Conservation (phyloP, 176 grass and related monocot species). For the Poa pratensis region DNA sequence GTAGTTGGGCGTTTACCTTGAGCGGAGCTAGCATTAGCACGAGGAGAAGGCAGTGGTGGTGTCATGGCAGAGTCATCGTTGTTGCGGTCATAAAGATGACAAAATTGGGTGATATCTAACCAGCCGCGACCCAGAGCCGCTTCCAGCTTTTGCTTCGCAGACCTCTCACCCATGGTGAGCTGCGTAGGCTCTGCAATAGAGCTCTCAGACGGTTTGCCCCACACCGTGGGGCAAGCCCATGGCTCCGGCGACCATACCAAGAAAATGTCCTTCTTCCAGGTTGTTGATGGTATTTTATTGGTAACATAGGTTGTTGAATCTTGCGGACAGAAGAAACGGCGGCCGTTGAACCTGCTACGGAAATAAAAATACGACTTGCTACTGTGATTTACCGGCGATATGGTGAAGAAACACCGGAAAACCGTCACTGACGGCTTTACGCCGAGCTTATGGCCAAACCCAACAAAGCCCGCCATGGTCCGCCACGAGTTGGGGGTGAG, state of each 20-base stretch:
- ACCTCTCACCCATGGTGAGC: background rate
- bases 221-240: background rate
- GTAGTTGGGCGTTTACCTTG: background rate
- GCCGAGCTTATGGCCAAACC: background rate
- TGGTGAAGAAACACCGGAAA: conserved; percentile 2
- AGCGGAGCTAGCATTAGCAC: background rate
- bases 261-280: background rate
- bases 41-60: background rate
- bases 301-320: background rate
- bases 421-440: conserved; percentile 7
- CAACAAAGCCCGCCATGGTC: conserved; percentile 31
- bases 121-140: background rate
- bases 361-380: background rate
- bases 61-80: background rate
- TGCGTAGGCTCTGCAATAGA: background rate
- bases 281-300: background rate
- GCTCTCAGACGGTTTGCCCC: background rate
- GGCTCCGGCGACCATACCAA: background rate
- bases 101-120: background rate
- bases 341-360: background rate
- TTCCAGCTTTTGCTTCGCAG: background rate
- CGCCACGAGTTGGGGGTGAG: conserved; percentile 36
- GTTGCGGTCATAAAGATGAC: background rate
- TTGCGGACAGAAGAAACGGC: background rate
- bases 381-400: background rate